These are phyloP conservation scores for Aspergillus sclerotioniger DNA, from an alignment of 495 filamentous ascomycete genomes.

Conservation along the genomic window DNA sequence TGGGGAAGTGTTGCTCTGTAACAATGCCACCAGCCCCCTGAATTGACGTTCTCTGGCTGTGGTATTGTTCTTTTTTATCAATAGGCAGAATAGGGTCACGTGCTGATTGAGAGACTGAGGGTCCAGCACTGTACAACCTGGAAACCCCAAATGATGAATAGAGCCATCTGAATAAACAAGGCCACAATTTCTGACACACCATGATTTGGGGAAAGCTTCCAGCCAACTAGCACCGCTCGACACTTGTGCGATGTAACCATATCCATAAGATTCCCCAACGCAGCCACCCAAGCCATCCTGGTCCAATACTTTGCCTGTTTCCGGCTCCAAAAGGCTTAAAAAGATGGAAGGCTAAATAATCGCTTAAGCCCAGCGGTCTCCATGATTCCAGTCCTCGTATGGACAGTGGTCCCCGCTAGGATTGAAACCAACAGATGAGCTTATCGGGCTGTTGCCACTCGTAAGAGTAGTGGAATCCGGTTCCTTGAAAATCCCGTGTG, in stretches of 20 bases:
- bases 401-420: conserved; percentile 9
- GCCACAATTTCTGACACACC: neutral
- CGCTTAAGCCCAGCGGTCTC: conserved; percentile 18
- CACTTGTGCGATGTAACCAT: neutral
- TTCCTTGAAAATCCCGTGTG: neutral
- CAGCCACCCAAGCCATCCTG: neutral
- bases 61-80: conserved; percentile 24
- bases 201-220: neutral
- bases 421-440: neutral
- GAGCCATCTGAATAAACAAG: neutral
- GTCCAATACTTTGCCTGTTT: neutral
- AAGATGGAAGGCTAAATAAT: conserved; percentile 13
- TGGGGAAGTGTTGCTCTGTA: neutral
- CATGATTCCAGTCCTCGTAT: conserved; percentile 17
- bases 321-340: neutral
- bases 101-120: conserved; percentile 1
- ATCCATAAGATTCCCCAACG: neutral
- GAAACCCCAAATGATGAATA: neutral
- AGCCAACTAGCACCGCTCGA: neutral
- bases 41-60: conserved; percentile 15
- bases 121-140: too few species aligned
- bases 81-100: conserved; percentile 22
- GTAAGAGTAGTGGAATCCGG: neutral
- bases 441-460: neutral
- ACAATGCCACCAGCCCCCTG: conserved; percentile 11